phyloP scores from a whole-genome alignment of 1,139 yeast genomes.

The Blastobotrys elegans region DNA sequence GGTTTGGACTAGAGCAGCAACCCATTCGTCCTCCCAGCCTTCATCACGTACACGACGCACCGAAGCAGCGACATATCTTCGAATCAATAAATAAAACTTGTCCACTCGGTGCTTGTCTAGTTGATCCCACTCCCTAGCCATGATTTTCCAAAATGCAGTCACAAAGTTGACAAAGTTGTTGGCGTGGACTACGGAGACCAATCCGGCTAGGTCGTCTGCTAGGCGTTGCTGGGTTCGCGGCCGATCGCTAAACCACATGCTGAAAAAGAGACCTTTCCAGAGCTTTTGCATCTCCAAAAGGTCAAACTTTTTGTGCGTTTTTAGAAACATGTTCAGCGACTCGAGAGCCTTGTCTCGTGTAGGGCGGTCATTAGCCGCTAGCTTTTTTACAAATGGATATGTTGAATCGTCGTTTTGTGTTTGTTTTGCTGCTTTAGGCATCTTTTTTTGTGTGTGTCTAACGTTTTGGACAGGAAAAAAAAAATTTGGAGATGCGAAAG shows the following conservation, averaged over 20 bases:
- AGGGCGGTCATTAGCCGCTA: slow-evolving; percentile 76
- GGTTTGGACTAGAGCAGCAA: slow-evolving; percentile 44
- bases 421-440: slow-evolving; percentile 3
- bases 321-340: slow-evolving; percentile 56
- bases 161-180: slow-evolving; percentile 49
- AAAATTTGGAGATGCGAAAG: no score
- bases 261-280: slow-evolving; percentile 88
- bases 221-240: slow-evolving; percentile 86
- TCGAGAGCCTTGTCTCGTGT: slow-evolving; percentile 74
- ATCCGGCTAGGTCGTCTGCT: slow-evolving; percentile 65
- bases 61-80: slow-evolving; percentile 68
- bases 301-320: slow-evolving; percentile 39
- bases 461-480: background rate
- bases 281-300: slow-evolving; percentile 66
- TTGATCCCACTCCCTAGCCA: slow-evolving; percentile 76
- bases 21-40: slow-evolving; percentile 51
- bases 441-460: background rate
- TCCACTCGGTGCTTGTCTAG: slow-evolving; percentile 78
- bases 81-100: slow-evolving; percentile 73
- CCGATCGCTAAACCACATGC: slow-evolving; percentile 95
- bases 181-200: slow-evolving; percentile 43
- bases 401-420: slow-evolving; percentile 18
- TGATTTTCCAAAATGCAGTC: slow-evolving; percentile 76
- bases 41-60: slow-evolving; percentile 51
- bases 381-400: slow-evolving; percentile 62